Base-by-base conservation (phyloP, 2,329 filamentous ascomycete genomes). In the Fonsecaea multimorphosa region DNA sequence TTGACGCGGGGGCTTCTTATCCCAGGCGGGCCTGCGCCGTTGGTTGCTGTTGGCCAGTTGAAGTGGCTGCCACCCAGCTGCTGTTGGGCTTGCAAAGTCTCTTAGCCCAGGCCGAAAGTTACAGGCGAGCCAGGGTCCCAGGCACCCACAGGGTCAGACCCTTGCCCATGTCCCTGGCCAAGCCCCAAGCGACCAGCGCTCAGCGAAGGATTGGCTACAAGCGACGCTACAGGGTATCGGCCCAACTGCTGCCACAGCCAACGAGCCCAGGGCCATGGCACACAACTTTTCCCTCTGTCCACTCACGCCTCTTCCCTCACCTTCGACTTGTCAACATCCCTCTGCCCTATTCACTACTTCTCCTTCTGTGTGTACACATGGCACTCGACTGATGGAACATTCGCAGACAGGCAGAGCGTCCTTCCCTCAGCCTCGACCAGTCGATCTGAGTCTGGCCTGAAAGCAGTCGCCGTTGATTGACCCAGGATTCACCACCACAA, bases 381-480 rank as follows among this genome's bases (percentile, higher is more conserved):
- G 67, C 67, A 61, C 57, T 63, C 31, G 46, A 64, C 64, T 67
- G 63, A 67, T 69, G 67, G 64, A 32, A 61, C 56, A 58, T 60
- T 65, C 27, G 57, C 54, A 55, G 58, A 54, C 54, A 58, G 58
- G 57, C 24, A 44, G 58, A 66, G 51, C 49, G 29, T 56, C 12
- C 40, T 52, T 24, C 36, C 49, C 32, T 36, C 38, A 36, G n/a
- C 31, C 40, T 65, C 54, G 44, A 53, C 58, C 58, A 60, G 58
- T 60, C 58, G 53, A 32, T 34, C 31, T 31, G 31, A 14, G 31
- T 40, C 34, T 40, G 49, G 31, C 46, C 55, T 54, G 52, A 61
- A 19, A 54, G 44, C 49, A 56, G 32, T 27, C 54, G 32, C 52
- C 29, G 27, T 24, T 31, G 29, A 61, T 31, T 38, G 22, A 34